These are phyloP conservation scores for Colletotrichum neosansevieriae DNA, from an alignment of 2,329 filamentous ascomycete species.

Conservation along the genomic window DNA sequence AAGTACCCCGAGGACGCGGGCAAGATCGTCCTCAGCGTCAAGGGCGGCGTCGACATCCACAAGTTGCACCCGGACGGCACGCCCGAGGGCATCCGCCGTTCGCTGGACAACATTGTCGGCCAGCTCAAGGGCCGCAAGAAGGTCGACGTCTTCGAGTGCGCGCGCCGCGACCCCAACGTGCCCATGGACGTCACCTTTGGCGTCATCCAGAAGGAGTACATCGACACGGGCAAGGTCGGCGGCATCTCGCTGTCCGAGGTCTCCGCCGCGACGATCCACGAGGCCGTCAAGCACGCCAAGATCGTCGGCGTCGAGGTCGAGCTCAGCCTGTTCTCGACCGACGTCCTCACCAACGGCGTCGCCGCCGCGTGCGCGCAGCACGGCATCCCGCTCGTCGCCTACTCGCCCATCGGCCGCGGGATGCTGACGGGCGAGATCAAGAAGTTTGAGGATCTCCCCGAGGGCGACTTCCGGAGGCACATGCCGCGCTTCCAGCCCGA, in stretches of 20 bases:
- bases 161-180: conserved; percentile 65
- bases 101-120: conserved; percentile 67
- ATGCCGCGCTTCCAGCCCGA: conserved; percentile 72
- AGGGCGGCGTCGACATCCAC: conserved; percentile 62
- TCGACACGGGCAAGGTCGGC: conserved; percentile 64
- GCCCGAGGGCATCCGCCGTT: conserved; percentile 65
- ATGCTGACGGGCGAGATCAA: conserved; percentile 67
- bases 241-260: conserved; percentile 66
- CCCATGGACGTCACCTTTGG: conserved; percentile 59
- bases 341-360: conserved; percentile 64
- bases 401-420: conserved; percentile 76
- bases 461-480: conserved; percentile 59
- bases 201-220: conserved; percentile 60
- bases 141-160: conserved; percentile 71
- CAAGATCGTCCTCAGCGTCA: conserved; percentile 72
- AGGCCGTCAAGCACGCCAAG: conserved; percentile 58
- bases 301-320: conserved; percentile 66
- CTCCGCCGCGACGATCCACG: conserved; percentile 60
- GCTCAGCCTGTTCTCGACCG: conserved; percentile 62
- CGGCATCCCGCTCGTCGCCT: conserved; percentile 77
- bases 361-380: conserved; percentile 70
- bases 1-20: conserved; percentile 73
- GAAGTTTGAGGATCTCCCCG: conserved; percentile 65
- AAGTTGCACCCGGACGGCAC: conserved; percentile 61
- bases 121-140: conserved; percentile 67